A percentile compares a stretch with the other conserved stretches of the same genome.
These are phyloP conservation scores for Globisporangium splendens DNA, from an alignment of 352 stramenopile genomes.

Conservation along the genomic window DNA sequence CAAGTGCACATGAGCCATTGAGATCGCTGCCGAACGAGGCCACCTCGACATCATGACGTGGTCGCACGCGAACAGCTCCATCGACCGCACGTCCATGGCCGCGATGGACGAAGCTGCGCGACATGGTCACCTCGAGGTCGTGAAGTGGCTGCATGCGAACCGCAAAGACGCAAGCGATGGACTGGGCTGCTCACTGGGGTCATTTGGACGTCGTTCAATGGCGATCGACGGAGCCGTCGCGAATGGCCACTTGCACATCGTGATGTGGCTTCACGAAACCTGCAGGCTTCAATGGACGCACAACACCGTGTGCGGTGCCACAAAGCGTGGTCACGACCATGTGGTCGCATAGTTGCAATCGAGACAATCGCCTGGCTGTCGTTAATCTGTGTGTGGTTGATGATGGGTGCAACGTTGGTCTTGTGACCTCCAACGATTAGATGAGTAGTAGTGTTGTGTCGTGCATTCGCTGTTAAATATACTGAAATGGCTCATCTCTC, in stretches of 20 bases:
- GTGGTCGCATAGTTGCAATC: neutral
- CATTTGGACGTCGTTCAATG: neutral
- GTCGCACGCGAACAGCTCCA: neutral
- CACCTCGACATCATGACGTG: conserved; percentile 4
- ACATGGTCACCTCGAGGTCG: neutral
- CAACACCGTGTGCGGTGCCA: neutral
- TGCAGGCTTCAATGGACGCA: neutral
- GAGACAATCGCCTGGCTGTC: too few relatives aligned
- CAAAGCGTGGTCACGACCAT: neutral
- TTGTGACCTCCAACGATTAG: too few relatives aligned
- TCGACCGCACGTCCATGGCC: neutral
- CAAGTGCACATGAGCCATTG: conserved; percentile 11
- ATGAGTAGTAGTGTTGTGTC: too few relatives aligned
- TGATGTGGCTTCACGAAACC: neutral
- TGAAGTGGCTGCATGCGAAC: neutral
- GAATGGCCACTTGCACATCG: neutral
- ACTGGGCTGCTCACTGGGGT: neutral
- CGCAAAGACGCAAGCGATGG: neutral
- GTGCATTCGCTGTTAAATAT: too few relatives aligned
- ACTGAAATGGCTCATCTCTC: neutral
- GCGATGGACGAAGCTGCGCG: neutral
- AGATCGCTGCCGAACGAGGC: conserved; percentile 6
- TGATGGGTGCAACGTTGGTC: too few relatives aligned
- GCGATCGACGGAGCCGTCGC: neutral
- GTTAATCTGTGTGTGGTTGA: too few relatives aligned